Evolutionary conservation across 306 rosid genomes (phyloP).

Genomic region (Casuarina glauca): DNA sequence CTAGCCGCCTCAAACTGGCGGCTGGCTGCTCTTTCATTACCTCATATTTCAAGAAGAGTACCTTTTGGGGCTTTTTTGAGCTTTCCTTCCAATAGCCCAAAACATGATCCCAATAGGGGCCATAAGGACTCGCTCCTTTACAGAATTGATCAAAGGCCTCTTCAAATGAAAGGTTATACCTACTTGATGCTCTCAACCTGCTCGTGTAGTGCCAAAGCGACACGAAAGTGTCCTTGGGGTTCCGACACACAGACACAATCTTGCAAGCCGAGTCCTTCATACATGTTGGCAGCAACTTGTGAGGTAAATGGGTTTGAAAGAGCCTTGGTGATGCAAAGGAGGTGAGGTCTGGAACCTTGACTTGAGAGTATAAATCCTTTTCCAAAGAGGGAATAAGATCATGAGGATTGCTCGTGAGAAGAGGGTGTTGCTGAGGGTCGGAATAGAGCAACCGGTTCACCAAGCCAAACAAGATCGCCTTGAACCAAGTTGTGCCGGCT

Average conservation of each 20-base stretch:
- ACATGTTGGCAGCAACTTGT: conserved; percentile 5
- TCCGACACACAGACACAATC: conserved; percentile 35
- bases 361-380: neutral
- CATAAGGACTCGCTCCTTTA: conserved; percentile 6
- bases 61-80: conserved; percentile 13
- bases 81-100: conserved; percentile 31
- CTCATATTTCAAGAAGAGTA: conserved; percentile 30
- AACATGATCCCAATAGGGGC: conserved; percentile 35
- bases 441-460: neutral
- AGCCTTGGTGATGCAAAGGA: conserved; percentile 12
- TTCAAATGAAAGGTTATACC: conserved; percentile 5
- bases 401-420: conserved; percentile 38
- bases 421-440: conserved; percentile 16
- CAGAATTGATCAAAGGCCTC: conserved; percentile 30
- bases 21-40: conserved; percentile 28
- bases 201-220: conserved; percentile 40
- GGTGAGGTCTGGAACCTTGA: conserved; percentile 6
- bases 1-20: conserved; percentile 18
- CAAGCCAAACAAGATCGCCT: conserved; percentile 15
- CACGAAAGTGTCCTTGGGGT: conserved; percentile 39
- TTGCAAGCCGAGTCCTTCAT: conserved; percentile 25
- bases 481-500: conserved; percentile 27
- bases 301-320: conserved; percentile 1
- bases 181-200: conserved; percentile 5
- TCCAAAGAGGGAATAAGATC: conserved; percentile 42